A percentile compares a stretch with the other conserved stretches of the same genome.
Evolutionary conservation across 495 filamentous ascomycete species (phyloP).

Genomic region (Penicillium riverlandense): DNA sequence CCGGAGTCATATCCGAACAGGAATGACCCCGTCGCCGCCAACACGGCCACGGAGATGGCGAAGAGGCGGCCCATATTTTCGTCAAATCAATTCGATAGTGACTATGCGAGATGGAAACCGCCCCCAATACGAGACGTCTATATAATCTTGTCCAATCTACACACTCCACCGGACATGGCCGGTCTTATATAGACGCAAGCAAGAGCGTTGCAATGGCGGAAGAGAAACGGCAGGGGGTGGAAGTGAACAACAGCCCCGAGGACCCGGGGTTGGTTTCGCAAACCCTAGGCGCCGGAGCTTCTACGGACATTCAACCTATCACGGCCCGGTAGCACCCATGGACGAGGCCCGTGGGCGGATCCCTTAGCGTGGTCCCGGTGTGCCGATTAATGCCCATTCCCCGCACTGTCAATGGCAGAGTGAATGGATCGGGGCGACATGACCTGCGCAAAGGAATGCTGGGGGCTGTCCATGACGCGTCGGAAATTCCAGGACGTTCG

Average conservation of each 20-base stretch:
- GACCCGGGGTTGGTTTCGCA: background rate
- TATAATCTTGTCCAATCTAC: too few species aligned
- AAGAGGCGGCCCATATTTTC: conserved; percentile 35
- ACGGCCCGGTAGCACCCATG: background rate
- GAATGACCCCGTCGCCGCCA: conserved; percentile 43
- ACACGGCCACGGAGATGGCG: conserved; percentile 33
- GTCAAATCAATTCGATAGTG: background rate
- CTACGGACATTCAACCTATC: conserved; percentile 5
- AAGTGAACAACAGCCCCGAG: background rate
- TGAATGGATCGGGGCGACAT: too few species aligned
- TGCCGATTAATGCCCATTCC: conserved; percentile 3
- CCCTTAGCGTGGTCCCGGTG: background rate
- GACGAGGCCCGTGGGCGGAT: background rate
- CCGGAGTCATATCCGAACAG: conserved; percentile 51
- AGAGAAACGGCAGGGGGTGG: background rate
- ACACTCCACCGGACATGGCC: too few species aligned
- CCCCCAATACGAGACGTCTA: too few species aligned
- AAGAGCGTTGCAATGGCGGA: too few species aligned
- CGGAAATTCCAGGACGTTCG: too few species aligned
- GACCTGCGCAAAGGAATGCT: too few species aligned
- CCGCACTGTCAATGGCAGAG: background rate
- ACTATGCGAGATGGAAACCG: conserved; percentile 13
- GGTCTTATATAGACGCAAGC: too few species aligned
- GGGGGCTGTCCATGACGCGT: too few species aligned
- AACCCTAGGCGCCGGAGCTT: conserved; percentile 1